phyloP scores from a whole-genome alignment of 257 asterid genomes.

The Buddleja alternifolia region DNA sequence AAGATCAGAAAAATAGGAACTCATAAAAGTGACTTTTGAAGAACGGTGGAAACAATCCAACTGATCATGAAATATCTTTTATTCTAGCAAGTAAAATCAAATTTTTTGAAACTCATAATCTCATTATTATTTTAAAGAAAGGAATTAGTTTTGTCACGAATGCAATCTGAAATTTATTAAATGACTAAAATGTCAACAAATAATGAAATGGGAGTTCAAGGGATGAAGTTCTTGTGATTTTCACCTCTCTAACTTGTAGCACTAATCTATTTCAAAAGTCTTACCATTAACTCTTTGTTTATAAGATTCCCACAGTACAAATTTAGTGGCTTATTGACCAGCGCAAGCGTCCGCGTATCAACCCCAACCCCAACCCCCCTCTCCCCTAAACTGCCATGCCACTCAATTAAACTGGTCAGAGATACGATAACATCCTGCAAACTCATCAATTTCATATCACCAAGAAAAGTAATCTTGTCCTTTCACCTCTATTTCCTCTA shows the following conservation, averaged over 20 bases:
- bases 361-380: neutral
- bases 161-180: neutral
- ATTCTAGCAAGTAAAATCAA: neutral
- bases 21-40: too few species aligned
- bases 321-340: neutral
- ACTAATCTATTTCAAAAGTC: neutral
- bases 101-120: too few species aligned
- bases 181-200: neutral
- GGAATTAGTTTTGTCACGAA: neutral
- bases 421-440: neutral
- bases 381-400: neutral
- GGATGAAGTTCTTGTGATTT: neutral
- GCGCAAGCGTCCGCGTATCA: neutral
- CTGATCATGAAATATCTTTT: neutral
- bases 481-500: too few species aligned
- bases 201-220: neutral
- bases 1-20: too few species aligned
- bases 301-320: neutral
- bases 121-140: too few species aligned
- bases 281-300: neutral
- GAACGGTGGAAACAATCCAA: too few species aligned
- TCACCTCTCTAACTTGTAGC: neutral
- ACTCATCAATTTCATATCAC: neutral
- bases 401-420: neutral
- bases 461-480: neutral